Conservation (phyloP, 1,284 basidiomycete species). For the Pulveroboletus ridleyi region DNA sequence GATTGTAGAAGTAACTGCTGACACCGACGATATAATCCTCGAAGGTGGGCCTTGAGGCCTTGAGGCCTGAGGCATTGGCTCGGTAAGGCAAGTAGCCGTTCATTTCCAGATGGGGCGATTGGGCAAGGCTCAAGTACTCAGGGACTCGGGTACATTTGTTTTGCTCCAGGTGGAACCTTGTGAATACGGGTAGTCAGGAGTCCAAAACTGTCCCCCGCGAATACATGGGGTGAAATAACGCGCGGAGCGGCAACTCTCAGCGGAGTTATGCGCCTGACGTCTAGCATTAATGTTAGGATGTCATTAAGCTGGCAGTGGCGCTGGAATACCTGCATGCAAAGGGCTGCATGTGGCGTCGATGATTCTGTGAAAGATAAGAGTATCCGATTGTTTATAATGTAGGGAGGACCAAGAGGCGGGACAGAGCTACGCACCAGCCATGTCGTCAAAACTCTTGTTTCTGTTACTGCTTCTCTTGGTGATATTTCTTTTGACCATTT, state of each 20-base stretch:
- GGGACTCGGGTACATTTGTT: background rate
- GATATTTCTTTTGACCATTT: constrained; percentile 5
- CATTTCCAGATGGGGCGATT: background rate
- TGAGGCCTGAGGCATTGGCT: constrained; percentile 1
- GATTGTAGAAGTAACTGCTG: background rate
- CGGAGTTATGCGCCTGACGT: too few relatives aligned
- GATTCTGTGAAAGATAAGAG: constrained; percentile 7
- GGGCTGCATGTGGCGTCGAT: constrained; percentile 7
- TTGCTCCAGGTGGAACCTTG: background rate
- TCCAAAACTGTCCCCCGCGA: background rate
- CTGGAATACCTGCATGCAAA: background rate
- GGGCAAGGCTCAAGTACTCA: background rate
- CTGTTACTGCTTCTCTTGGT: constrained; percentile 28
- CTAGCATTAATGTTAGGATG: background rate
- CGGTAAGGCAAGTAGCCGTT: background rate
- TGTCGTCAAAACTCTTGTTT: constrained; percentile 23
- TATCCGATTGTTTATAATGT: constrained; percentile 23
- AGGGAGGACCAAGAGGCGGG: background rate
- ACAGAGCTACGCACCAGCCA: constrained; percentile 15
- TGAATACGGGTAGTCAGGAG: background rate
- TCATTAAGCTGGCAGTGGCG: background rate
- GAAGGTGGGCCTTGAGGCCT: too few relatives aligned
- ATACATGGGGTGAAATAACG: background rate
- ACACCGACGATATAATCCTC: too few relatives aligned
- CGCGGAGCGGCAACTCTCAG: background rate